Percentiles rank a stretch among this genome's conserved stretches.
These are phyloP conservation scores for Diaporthe sp. DNA, from an alignment of 2,329 filamentous ascomycete species.

Conservation along the genomic window DNA sequence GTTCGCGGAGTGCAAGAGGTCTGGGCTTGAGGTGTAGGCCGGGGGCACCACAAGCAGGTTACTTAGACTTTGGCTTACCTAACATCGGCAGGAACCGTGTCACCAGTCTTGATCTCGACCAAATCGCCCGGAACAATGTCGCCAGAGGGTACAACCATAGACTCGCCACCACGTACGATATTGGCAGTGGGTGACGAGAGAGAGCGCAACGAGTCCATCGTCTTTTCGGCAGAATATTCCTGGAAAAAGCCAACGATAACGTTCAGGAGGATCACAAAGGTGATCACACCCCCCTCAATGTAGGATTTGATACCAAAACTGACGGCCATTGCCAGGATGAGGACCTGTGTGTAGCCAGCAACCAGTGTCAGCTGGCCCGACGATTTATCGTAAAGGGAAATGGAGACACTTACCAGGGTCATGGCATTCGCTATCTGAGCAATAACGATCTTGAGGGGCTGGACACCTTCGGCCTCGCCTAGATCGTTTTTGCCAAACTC, in stretches of 20 bases:
- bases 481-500: constrained; percentile 5
- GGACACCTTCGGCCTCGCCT: constrained; percentile 4
- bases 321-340: constrained; percentile 65
- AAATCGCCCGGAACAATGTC: constrained; percentile 71
- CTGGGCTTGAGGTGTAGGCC: too few species aligned
- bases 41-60: too few species aligned
- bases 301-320: constrained; percentile 65
- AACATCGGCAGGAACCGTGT: constrained; percentile 58
- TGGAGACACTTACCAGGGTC: constrained; percentile 63
- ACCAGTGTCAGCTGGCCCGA: constrained; percentile 10
- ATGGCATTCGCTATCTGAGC: constrained; percentile 74
- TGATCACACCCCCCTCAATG: constrained; percentile 68
- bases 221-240: constrained; percentile 67
- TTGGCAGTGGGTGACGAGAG: constrained; percentile 64
- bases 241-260: constrained; percentile 68
- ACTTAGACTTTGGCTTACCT: constrained; percentile 42
- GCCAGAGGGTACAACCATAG: constrained; percentile 63
- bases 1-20: not conserved
- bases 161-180: constrained; percentile 64
- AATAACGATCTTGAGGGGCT: constrained; percentile 47
- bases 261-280: constrained; percentile 66
- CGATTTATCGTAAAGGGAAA: constrained; percentile 32
- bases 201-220: constrained; percentile 65
- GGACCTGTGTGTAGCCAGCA: constrained; percentile 46
- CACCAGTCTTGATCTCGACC: constrained; percentile 65